Evolutionary conservation across 257 asterid species (phyloP), one percentile per base, ranked within the genome.

Genomic region (Sherardia arvensis): DNA sequence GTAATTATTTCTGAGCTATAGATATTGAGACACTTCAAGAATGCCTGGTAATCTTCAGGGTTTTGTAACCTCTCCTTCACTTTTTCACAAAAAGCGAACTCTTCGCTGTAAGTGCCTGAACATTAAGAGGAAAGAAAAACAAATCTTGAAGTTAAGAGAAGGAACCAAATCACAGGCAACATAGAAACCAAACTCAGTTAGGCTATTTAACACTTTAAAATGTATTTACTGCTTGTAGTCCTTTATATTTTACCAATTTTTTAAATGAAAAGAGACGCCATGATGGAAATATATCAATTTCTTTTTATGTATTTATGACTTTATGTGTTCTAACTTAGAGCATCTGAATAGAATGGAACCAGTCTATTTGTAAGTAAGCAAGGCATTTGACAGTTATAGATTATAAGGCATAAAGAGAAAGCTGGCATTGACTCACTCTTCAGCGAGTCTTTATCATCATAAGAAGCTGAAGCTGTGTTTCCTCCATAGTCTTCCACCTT

Each of bases 1-100:
- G 94, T 85, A 65, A 93, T 93, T 76, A 85, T 87, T 79, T 93
- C 99, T 72, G 88, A 83, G 78, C 96, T 90, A 79, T 85, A 93
- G 69, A 93, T 86, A 78, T 87, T 86, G 75, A 93, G 99, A 77
- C 99, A 93, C 69, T 93, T 87, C 81, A 93, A 83, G 75, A 93
- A 93, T 49, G 90, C 96, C 81, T 93, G 97, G 82, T 93, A 93
- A 76, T 86, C 97, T 49, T 87, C 89, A 9, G 94, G 83, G 78
- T 82, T 85, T 58, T 60, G 78, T 60, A 93, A 78, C 71, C 89
- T 83, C 77, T 90, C 99, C 77, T 90, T 93, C 63, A 93, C 99
- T 76, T 87, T 85, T 64, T 93, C 97, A 81, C 97, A 90, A 71
- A 90, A 93, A 53, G 79, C 61, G 79, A 90, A 87, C 76, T 87